Evolutionary conservation across 2,329 filamentous ascomycete species (phyloP).

Genomic region (Claviceps monticola): DNA sequence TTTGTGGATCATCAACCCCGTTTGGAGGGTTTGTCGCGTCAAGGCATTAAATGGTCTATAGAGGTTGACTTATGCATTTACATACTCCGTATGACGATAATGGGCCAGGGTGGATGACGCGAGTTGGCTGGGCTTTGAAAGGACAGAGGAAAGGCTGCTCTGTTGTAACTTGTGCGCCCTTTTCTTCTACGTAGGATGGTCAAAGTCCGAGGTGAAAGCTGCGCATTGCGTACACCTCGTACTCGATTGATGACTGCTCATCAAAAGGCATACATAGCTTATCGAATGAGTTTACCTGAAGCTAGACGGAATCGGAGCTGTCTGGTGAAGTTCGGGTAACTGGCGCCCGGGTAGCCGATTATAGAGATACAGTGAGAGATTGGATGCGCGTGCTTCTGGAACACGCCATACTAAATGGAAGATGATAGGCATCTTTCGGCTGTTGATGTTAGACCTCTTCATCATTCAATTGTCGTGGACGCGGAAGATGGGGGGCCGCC

Average conservation of each 20-base stretch:
- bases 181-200: neutral
- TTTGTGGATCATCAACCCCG: neutral
- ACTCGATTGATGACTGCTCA: neutral
- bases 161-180: neutral
- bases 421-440: neutral
- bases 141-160: too few species aligned
- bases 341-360: too few species aligned
- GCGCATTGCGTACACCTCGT: neutral
- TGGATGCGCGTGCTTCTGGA: neutral
- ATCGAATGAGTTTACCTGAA: neutral
- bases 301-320: neutral
- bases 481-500: neutral
- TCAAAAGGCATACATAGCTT: neutral
- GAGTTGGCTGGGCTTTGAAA: too few species aligned
- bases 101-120: neutral
- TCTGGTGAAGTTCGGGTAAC: neutral
- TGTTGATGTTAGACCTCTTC: neutral
- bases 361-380: too few species aligned
- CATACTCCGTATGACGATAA: neutral
- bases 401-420: neutral
- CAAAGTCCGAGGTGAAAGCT: neutral
- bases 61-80: neutral
- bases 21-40: conserved; percentile 1
- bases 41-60: neutral
- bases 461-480: neutral